Evolutionary conservation across 2,329 filamentous ascomycete genomes (phyloP), one percentile per base, ranked within the genome.

Genomic region (Sporothrix protearum): DNA sequence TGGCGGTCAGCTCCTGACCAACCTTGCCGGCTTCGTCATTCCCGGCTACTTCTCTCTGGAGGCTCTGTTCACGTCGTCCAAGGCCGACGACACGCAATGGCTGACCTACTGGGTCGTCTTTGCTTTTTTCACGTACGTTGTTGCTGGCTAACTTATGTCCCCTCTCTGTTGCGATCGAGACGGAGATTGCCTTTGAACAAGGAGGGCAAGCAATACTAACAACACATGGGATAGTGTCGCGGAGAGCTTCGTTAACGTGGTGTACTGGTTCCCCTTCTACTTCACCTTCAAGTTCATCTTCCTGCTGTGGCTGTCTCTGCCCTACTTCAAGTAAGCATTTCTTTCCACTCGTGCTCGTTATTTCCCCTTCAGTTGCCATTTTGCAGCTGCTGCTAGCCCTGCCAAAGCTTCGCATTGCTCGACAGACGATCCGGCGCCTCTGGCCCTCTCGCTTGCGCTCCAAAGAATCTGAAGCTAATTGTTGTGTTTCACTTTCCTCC

Each of bases 281-380:
- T 99, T 93, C 85, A 95, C 94, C 81, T 98, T 99, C 92, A 99
- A 99, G 89, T 97, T 99, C 81, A 86, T 96, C 80, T 92, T 98
- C 82, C 88, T 98, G 78, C 90, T 99, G 81, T 99, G 96, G 96
- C 94, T 99, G 85, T 90, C 95, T 77, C 93, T 99, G 79, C 96
- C 96, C 82, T 88, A 92, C 82, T 97, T 96, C 86, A 86, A 87
- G 95, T 97, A 91, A 81, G 91, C 85, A 67, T 47, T 9, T 42
- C n/a, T 55, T 33, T 25, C 5, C 22, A n/a, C 36, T 55, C 51
- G 22, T 28, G 61, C 22, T 25, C 68, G 22, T 66, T 61, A 7
- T 28, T 30, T 42, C 49, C 61, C 59, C 36, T 64, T 64, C 36
- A 3, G 28, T 39, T 47, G 42, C 42, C 14, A 47, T 47, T 19